Evolutionary conservation across 2,329 filamentous ascomycete genomes (phyloP), one percentile per base, ranked within the genome.

Genomic region (Pseudohalonectria lignicola): DNA sequence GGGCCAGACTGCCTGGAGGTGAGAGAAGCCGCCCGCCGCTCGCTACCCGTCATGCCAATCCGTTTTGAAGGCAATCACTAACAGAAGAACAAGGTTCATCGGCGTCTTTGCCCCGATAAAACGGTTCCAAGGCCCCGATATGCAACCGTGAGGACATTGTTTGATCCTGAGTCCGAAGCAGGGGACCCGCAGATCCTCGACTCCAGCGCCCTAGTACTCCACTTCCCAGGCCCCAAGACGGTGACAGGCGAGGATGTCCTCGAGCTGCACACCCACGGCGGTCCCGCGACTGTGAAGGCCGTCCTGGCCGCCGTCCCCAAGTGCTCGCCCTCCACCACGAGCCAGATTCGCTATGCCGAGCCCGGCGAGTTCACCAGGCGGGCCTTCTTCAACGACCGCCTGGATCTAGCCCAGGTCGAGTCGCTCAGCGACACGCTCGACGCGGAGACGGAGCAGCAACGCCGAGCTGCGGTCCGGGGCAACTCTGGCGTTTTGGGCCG

Each of bases 311-410:
- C 87, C 4, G 84, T 98, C 40, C 71, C 83, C 0, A 60, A 61
- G 31, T 76, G 70, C 47, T 44, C 42, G 0, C 48, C 42, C 15
- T 34, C 45, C 21, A 25, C 15, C 23, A 18, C 41, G 18, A 37
- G 42, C 17, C 51, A 43, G 11, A 77, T 94, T 41, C 84, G 87
- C 21, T 94, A 94, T 54, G 92, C 92, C 3, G 90, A 95, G 53
- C 82, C 92, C 0, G 92, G 92, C 39, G 92, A 98, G 55, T 98
- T 98, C 58, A 98, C 92, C 4, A 79, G 81, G 43, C 79, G 92
- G 28, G 88, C 92, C 5, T 98, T 98, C 52, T 69, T 88, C 54
- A 92, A 95, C 54, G 71, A 81, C 49, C 76, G 86, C 2, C 71
- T 98, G 4, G 84, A 93, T 50, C 71, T 98, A 2, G 84, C 86